A percentile compares a stretch with the other conserved stretches of the same genome.
Evolutionary conservation across 2,329 filamentous ascomycete genomes (phyloP).

Genomic region (Monilinia laxa): DNA sequence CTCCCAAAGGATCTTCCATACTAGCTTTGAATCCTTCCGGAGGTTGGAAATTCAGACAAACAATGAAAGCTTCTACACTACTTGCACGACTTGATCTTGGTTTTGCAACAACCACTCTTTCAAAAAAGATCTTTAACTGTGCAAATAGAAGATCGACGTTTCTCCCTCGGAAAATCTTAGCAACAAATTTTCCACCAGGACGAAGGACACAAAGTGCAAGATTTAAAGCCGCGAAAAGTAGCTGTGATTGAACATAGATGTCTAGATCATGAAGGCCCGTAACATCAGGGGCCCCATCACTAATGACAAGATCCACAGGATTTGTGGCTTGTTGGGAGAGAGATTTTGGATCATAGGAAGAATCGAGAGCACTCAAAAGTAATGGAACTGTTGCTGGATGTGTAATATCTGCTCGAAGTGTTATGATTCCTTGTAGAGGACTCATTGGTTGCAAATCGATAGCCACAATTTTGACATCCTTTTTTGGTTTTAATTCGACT

Average conservation of each 20-base stretch:
- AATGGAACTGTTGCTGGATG: constrained; percentile 93
- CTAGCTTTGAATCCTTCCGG: constrained; percentile 74
- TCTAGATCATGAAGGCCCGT: constrained; percentile 96
- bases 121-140: constrained; percentile 89
- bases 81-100: constrained; percentile 92
- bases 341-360: constrained; percentile 56
- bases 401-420: constrained; percentile 91
- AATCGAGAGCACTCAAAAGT: constrained; percentile 79
- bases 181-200: constrained; percentile 93
- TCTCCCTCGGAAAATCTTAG: constrained; percentile 93
- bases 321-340: constrained; percentile 59
- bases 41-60: constrained; percentile 85
- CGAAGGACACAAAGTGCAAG: constrained; percentile 89
- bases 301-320: constrained; percentile 89
- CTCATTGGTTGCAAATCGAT: constrained; percentile 97
- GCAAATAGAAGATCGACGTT: constrained; percentile 96
- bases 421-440: constrained; percentile 87
- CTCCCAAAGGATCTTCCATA: constrained; percentile 71
- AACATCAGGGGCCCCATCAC: constrained; percentile 93
- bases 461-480: constrained; percentile 88
- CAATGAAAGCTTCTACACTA: constrained; percentile 94
- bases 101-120: constrained; percentile 85
- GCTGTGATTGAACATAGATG: constrained; percentile 95
- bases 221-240: constrained; percentile 91
- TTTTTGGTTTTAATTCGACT: constrained; percentile 47